Evolutionary conservation across 2,329 filamentous ascomycete genomes (phyloP).

Genomic region (Clarireedia monteithiana): DNA sequence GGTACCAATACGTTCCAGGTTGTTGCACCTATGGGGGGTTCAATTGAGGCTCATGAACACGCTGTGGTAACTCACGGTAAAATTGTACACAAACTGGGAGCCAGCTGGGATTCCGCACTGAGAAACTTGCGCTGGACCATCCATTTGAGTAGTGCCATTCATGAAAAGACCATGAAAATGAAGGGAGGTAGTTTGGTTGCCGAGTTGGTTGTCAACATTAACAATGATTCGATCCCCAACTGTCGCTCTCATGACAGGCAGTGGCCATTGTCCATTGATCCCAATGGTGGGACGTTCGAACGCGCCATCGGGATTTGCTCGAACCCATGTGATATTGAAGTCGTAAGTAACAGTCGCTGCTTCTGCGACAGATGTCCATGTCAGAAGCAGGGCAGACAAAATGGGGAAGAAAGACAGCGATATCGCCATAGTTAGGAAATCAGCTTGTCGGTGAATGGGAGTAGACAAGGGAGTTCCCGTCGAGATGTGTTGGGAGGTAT

Average conservation of each 20-base stretch:
- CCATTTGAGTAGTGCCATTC: constrained; percentile 60
- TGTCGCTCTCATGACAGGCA: constrained; percentile 56
- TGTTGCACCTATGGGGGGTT: constrained; percentile 40
- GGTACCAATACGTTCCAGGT: constrained; percentile 73
- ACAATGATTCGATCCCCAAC: constrained; percentile 48
- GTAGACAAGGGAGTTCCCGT: neutral
- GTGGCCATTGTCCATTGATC: constrained; percentile 70
- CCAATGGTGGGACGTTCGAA: constrained; percentile 61
- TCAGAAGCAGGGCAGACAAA: constrained; percentile 24
- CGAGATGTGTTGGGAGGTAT: neutral
- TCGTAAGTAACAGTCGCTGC: constrained; percentile 48
- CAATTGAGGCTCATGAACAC: constrained; percentile 26
- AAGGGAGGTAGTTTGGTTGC: constrained; percentile 54
- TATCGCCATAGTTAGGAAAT: constrained; percentile 32
- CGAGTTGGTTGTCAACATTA: constrained; percentile 31
- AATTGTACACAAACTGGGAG: constrained; percentile 60
- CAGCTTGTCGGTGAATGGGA: neutral
- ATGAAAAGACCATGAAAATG: constrained; percentile 67
- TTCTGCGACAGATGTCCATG: constrained; percentile 28
- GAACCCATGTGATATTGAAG: constrained; percentile 66
- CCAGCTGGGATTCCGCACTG: constrained; percentile 62
- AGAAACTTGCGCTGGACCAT: constrained; percentile 57
- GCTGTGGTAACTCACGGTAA: constrained; percentile 39
- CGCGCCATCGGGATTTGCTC: constrained; percentile 61
- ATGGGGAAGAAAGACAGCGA: constrained; percentile 37